Conservation (phyloP, 305 asterid genomes). For the Fraxinus greggii region DNA sequence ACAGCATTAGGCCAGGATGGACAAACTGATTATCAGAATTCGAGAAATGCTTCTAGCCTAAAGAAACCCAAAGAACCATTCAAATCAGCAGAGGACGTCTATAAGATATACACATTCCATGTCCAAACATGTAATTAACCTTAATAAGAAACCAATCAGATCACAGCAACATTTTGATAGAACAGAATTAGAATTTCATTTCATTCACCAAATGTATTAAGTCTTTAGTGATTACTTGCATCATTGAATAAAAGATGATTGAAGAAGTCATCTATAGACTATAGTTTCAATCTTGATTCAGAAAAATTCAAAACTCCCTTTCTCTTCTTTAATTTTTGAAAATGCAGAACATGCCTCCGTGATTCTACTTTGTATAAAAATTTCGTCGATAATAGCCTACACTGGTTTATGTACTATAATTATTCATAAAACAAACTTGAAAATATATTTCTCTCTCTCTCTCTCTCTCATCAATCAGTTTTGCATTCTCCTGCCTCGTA, state of each 20-base stretch:
- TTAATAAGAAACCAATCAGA: neutral
- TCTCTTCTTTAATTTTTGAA: neutral
- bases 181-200: neutral
- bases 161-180: neutral
- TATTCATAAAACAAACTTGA: neutral
- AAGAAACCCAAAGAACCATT: neutral
- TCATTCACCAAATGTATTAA: neutral
- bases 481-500: neutral
- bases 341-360: neutral
- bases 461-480: neutral
- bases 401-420: neutral
- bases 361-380: neutral
- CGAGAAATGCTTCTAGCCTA: neutral
- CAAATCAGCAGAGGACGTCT: neutral
- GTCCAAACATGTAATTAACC: neutral
- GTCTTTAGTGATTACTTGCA: neutral
- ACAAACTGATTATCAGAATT: neutral
- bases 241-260: no score
- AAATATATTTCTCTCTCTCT: neutral
- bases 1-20: constrained; percentile 14
- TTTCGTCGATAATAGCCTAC: neutral
- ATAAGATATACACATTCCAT: neutral
- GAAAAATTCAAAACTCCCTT: neutral
- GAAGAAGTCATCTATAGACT: no score
- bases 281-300: neutral